Evolutionary conservation across 2,329 filamentous ascomycete genomes (phyloP).

Genomic region (Aureobasidium sp.): DNA sequence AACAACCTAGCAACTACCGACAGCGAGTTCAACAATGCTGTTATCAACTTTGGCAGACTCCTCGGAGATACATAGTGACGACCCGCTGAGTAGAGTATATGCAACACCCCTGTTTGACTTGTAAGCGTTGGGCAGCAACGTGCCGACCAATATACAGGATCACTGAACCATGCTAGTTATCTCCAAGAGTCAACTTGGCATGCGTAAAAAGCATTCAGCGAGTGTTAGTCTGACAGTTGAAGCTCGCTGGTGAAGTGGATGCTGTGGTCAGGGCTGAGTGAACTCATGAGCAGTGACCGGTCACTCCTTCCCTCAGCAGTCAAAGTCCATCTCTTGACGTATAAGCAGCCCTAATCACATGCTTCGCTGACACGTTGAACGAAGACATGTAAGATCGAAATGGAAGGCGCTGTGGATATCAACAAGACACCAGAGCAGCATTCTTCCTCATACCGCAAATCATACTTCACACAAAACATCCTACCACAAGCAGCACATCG

Average conservation of each 20-base stretch:
- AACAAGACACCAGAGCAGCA: background rate
- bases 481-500: conserved; percentile 8
- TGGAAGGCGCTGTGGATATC: background rate
- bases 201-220: background rate
- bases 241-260: background rate
- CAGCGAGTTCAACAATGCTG: background rate
- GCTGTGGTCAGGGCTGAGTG: background rate
- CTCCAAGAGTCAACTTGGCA: background rate
- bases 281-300: background rate
- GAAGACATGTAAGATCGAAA: background rate
- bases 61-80: background rate
- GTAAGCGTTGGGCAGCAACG: conserved; percentile 4
- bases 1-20: background rate
- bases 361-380: background rate
- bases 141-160: background rate
- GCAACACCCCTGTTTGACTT: background rate
- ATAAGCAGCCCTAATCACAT: background rate
- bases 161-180: background rate
- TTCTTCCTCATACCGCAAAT: background rate
- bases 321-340: background rate
- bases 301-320: background rate
- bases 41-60: background rate
- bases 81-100: background rate
- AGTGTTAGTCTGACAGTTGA: background rate
- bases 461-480: conserved; percentile 1